Conservation (phyloP, 305 asterid species). For the Striga hermonthica region DNA sequence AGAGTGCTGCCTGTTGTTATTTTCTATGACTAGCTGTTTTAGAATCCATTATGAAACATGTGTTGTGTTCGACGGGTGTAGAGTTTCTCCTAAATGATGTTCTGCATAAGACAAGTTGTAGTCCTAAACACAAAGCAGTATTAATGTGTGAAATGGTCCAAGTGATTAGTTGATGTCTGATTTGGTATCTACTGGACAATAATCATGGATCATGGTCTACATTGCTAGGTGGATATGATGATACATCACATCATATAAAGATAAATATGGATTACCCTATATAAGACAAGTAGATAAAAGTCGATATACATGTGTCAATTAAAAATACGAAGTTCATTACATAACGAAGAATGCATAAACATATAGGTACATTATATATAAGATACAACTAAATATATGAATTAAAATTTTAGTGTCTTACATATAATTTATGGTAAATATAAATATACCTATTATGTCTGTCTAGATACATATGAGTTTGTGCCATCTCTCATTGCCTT, state of each 20-base stretch:
- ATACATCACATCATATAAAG: no score
- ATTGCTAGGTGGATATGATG: not conserved
- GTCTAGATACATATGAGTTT: not conserved
- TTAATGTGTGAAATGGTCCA: not conserved
- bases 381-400: no score
- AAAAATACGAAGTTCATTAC: no score
- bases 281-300: not conserved
- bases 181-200: not conserved
- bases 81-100: not conserved
- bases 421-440: no score
- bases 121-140: not conserved
- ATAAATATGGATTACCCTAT: not conserved
- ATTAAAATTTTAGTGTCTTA: no score
- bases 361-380: no score
- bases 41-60: not conserved
- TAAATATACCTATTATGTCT: no score
- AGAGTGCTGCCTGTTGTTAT: not conserved
- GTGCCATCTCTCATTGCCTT: constrained; percentile 21
- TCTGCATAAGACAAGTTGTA: not conserved
- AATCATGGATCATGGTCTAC: not conserved
- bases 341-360: no score
- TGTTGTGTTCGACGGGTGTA: not conserved
- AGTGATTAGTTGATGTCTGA: not conserved
- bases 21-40: not conserved
- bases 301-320: not conserved